Conservation (phyloP, 192 early-diverging fungal genomes). For the Coemansia sp. region DNA sequence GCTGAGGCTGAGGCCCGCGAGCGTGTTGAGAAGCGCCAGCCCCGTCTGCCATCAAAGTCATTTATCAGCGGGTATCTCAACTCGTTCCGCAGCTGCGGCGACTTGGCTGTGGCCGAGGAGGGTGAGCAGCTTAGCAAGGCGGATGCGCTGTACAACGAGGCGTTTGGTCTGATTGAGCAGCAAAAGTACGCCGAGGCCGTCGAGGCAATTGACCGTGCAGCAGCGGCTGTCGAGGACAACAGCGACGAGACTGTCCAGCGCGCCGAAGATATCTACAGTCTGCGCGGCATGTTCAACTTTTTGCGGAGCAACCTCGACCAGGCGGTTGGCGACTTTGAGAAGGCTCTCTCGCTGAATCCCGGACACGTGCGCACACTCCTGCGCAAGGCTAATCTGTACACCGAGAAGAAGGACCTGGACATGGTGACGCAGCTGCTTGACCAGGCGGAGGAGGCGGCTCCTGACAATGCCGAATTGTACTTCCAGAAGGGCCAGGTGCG, state of each 20-base stretch:
- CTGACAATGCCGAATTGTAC: slow-evolving; percentile 82
- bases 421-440: slow-evolving; percentile 30
- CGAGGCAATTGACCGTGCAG: slow-evolving; percentile 13
- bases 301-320: slow-evolving; percentile 75
- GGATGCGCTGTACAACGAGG: slow-evolving; percentile 54
- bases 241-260: slow-evolving; percentile 28
- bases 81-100: slow-evolving; percentile 67
- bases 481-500: slow-evolving; percentile 70
- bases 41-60: slow-evolving; percentile 82
- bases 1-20: slow-evolving; percentile 76
- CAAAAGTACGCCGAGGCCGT: slow-evolving; percentile 63
- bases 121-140: slow-evolving; percentile 34
- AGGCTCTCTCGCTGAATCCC: slow-evolving; percentile 74
- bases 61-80: slow-evolving; percentile 94
- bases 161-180: slow-evolving; percentile 51
- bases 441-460: slow-evolving; percentile 55
- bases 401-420: slow-evolving; percentile 69
- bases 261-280: slow-evolving; percentile 73
- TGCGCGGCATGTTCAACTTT: slow-evolving; percentile 86
- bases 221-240: slow-evolving; percentile 51
- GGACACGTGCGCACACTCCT: slow-evolving; percentile 81
- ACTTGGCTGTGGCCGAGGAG: slow-evolving; percentile 21
- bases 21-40: slow-evolving; percentile 55
- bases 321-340: slow-evolving; percentile 74
- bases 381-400: slow-evolving; percentile 87